These are phyloP conservation scores for Hypoxylon sp. DNA, from an alignment of 2,329 filamentous ascomycete genomes.

Conservation along the genomic window DNA sequence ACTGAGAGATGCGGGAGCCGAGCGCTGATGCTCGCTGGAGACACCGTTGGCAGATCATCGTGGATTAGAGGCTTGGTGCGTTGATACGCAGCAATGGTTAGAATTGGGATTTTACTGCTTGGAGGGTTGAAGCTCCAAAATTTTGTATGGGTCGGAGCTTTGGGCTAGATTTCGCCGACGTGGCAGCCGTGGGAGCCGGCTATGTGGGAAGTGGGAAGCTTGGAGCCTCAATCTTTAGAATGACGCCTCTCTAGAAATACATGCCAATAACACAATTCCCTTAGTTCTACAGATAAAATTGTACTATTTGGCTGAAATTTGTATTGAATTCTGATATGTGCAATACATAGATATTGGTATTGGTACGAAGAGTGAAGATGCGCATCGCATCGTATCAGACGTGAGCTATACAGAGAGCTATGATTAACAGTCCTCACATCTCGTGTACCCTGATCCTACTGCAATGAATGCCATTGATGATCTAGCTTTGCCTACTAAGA, in stretches of 20 bases:
- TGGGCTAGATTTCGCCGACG: constrained; percentile 47
- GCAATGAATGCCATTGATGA: constrained; percentile 25
- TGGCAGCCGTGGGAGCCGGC: too few relatives aligned
- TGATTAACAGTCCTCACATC: constrained; percentile 22
- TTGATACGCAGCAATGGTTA: constrained; percentile 12
- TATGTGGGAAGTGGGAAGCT: not conserved
- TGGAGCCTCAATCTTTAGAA: constrained; percentile 6
- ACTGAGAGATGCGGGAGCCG: constrained; percentile 41
- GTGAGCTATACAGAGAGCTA: constrained; percentile 16
- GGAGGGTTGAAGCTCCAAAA: constrained; percentile 50
- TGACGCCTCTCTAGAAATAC: constrained; percentile 3
- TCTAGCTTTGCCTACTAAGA: not conserved
- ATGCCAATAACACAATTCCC: constrained; percentile 6
- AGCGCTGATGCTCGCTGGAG: constrained; percentile 62
- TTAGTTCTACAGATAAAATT: constrained; percentile 1
- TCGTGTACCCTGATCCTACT: constrained; percentile 8
- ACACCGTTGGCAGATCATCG: constrained; percentile 65
- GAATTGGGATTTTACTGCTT: constrained; percentile 7
- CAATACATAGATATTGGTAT: constrained; percentile 30
- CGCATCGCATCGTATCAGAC: constrained; percentile 15
- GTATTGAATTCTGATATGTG: constrained; percentile 32
- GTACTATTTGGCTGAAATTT: constrained; percentile 2
- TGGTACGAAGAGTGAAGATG: constrained; percentile 1
- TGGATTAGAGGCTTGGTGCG: constrained; percentile 6
- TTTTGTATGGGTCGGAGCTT: constrained; percentile 54